A percentile compares a stretch with the other conserved stretches of the same genome.
phyloP scores from a whole-genome alignment of 805 yeast species.

The Spathaspora girioi region DNA sequence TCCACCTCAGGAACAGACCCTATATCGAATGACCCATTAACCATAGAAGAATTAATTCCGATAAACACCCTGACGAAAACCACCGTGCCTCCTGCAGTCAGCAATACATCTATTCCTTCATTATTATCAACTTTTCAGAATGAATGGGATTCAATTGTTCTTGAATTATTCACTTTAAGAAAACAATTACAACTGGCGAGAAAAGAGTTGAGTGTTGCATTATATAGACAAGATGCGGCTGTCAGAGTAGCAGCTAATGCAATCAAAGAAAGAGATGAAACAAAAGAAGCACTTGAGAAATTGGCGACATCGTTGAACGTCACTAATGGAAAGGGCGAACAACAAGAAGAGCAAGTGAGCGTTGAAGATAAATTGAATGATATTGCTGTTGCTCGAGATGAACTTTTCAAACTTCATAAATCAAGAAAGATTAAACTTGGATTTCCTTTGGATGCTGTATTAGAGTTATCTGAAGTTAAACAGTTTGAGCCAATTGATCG shows the following conservation, averaged over 20 bases:
- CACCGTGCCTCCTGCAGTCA: slow-evolving; percentile 37
- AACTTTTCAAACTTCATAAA: slow-evolving; percentile 34
- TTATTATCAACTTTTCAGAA: slow-evolving; percentile 72
- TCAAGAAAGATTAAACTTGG: slow-evolving; percentile 17
- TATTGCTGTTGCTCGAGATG: slow-evolving; percentile 23
- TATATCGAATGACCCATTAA: slow-evolving; percentile 58
- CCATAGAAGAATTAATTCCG: slow-evolving; percentile 54
- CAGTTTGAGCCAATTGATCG: background rate
- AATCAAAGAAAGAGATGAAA: slow-evolving; percentile 72
- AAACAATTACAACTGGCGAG: slow-evolving; percentile 65
- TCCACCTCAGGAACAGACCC: slow-evolving; percentile 73
- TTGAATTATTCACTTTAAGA: slow-evolving; percentile 74
- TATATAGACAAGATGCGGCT: slow-evolving; percentile 89
- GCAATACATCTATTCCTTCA: slow-evolving; percentile 70
- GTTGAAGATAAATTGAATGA: slow-evolving; percentile 1
- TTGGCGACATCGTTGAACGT: slow-evolving; percentile 39
- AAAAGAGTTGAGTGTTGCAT: slow-evolving; percentile 70
- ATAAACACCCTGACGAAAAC: slow-evolving; percentile 15
- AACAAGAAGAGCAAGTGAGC: background rate
- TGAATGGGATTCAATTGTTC: slow-evolving; percentile 85
- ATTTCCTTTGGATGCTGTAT: slow-evolving; percentile 7
- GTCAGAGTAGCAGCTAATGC: slow-evolving; percentile 77
- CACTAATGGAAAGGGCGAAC: background rate
- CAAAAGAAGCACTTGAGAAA: slow-evolving; percentile 59
- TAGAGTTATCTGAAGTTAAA: background rate